A percentile compares a stretch with the other conserved stretches of the same genome.
These are phyloP conservation scores for Coemansia sp. DNA, from an alignment of 371 early-diverging fungal genomes.

Conservation along the genomic window DNA sequence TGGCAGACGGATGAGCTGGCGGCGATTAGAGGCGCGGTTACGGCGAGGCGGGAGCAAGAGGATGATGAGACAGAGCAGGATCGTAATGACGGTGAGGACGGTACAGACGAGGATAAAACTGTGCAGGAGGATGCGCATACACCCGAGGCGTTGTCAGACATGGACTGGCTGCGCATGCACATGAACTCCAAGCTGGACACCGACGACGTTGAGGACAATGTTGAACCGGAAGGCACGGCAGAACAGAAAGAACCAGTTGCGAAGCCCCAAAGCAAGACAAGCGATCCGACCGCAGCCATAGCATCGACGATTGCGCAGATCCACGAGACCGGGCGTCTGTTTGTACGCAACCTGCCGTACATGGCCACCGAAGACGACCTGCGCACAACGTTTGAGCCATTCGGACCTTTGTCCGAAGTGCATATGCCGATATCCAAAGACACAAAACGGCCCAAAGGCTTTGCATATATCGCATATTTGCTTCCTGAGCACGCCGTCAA, in stretches of 20 bases:
- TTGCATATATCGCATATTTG: slow-evolving; percentile 83
- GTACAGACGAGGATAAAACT: neutral
- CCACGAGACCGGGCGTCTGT: slow-evolving; percentile 91
- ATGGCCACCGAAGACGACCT: slow-evolving; percentile 86
- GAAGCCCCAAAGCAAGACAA: neutral
- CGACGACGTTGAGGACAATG: slow-evolving; percentile 19
- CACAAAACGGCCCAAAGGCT: slow-evolving; percentile 91
- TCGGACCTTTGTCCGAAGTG: slow-evolving; percentile 90
- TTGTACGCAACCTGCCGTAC: slow-evolving; percentile 90
- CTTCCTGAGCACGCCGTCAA: slow-evolving; percentile 92
- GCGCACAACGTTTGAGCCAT: slow-evolving; percentile 70
- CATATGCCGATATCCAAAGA: slow-evolving; percentile 91
- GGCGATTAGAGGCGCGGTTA: slow-evolving; percentile 33
- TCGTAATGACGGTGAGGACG: neutral
- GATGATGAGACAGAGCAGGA: neutral
- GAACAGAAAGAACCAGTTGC: neutral
- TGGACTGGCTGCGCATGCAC: slow-evolving; percentile 48
- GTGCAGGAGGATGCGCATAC: slow-evolving; percentile 35
- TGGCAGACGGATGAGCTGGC: slow-evolving; percentile 38
- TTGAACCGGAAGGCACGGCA: neutral
- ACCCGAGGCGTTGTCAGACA: slow-evolving; percentile 34
- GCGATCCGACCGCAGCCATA: slow-evolving; percentile 45
- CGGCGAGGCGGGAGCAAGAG: slow-evolving; percentile 36
- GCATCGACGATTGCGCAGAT: slow-evolving; percentile 61
- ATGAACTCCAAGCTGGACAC: slow-evolving; percentile 38